Evolutionary conservation across 352 stramenopile species (phyloP).

Genomic region (Phytophthora sansomeana): DNA sequence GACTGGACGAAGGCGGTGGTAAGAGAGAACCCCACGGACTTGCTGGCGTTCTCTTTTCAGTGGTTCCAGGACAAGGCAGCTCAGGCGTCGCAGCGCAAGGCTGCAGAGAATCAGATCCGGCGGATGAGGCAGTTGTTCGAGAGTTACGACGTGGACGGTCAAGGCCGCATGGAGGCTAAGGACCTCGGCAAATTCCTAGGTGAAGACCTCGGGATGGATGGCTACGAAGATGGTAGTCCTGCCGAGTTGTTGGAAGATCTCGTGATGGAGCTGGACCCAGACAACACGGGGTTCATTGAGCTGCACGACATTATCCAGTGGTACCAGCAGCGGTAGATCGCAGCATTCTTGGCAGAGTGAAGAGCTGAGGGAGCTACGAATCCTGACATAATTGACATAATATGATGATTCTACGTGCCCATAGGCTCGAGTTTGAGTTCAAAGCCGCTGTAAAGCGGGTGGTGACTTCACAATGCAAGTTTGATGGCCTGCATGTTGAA

Average conservation of each 20-base stretch:
- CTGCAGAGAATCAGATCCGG: conserved; percentile 67
- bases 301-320: conserved; percentile 86
- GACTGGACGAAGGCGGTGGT: conserved; percentile 94
- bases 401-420: background rate
- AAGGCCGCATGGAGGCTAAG: conserved; percentile 83
- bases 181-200: conserved; percentile 72
- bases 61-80: conserved; percentile 88
- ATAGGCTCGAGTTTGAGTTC: background rate
- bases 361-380: background rate
- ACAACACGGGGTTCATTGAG: conserved; percentile 86
- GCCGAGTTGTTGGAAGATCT: conserved; percentile 70
- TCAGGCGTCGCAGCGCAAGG: conserved; percentile 67
- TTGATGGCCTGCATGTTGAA: no score
- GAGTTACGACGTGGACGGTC: conserved; percentile 82
- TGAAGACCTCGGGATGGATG: conserved; percentile 65
- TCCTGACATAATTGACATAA: background rate
- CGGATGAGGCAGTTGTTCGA: conserved; percentile 81
- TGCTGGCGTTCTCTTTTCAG: conserved; percentile 84
- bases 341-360: no score
- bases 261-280: conserved; percentile 67
- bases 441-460: no score
- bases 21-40: conserved; percentile 71
- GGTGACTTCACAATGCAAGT: no score
- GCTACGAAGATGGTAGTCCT: conserved; percentile 57
- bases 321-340: conserved; percentile 79